Evolutionary conservation across 2,329 filamentous ascomycete species (phyloP), one percentile per base, ranked within the genome.

Genomic region (Claviceps arundinis): DNA sequence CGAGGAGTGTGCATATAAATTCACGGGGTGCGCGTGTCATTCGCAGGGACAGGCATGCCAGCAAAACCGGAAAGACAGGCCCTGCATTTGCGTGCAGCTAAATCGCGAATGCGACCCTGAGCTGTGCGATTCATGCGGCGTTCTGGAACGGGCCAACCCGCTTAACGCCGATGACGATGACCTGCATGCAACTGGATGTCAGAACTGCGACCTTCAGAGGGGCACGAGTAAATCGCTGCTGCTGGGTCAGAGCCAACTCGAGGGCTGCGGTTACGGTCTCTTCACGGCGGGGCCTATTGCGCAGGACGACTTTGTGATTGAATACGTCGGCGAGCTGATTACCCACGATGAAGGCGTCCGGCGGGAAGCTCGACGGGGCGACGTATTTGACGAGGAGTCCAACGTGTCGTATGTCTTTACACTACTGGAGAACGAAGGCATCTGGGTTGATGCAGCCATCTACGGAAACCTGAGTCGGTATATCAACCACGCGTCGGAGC

Each of bases 401-500:
- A 78, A 78, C 58, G 76, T 80, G 4, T 84, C 81, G n/a, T 88
- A 81, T 52, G 71, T 81, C 37, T 82, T 82, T 53, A 81, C 77
- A 0, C 66, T 82, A 2, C 66, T 81, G 16, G 78, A 81, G 53
- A 70, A 76, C 19, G 78, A 81, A 57, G 78, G 78, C 43, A 80
- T 79, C 40, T 81, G 78, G 78, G 77, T 93, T 17, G 88, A 93
- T 62, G 83, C 82, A 6, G 86, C 84, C 19, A 81, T 81, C 43
- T 85, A 85, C 57, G 87, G 87, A 48, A 93, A 91, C 63, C 82
- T 90, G 56, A 83, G 85, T 47, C 81, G 88, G 4, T 93, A 89
- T 67, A 88, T 93, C 64, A 93, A 94, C 65, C 86, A 91, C 59
- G 82, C 85, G 14, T 73, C 74, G 1, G 71, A 74, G 47, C 64